Evolutionary conservation across 768 basidiomycete species (phyloP), one percentile per base, ranked within the genome.

Genomic region (Trametes elegans): DNA sequence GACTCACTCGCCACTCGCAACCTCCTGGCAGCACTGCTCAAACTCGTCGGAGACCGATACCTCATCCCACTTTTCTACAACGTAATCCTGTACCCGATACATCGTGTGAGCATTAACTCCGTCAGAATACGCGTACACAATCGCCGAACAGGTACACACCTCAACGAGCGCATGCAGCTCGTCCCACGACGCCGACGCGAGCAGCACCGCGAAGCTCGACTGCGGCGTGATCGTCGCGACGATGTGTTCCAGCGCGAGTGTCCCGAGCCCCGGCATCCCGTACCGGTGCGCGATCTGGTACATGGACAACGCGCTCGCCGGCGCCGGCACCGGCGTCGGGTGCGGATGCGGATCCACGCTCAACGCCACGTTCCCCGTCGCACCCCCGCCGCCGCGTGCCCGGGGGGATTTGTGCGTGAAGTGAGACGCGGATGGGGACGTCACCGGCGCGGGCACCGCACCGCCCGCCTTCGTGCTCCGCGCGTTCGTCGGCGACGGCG

Each of bases 201-300:
- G 79, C 41, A 90, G 71, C 29, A 88, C 69, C 0, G 83, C 80
- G 68, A 90, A 88, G 61, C 84, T 81, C 4, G 80, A 78, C 58
- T 79, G 76, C 3, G 85, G 82, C 3, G 83, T 83, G 32, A 92
- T 76, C 7, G 82, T 85, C 6, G 76, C 73, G 76, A 90, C 78
- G 64, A 90, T 84, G 67, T 90, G 87, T 47, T 87, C 85, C 53
- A 87, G 68, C 7, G 88, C 87, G 21, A 90, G 76, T 19, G 74
- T 64, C n/a, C 81, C 81, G 21, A 92, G 76, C 7, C 75, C 79
- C 3, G 82, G 80, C 74, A 92, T 82, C 2, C 73, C 73, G 68
- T 90, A 92, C 47, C 87, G 78, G 71, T 92, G 87, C 3, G 88
- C 85, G 10, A 89, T 76, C 60, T 87, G 85, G 70, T 88, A 92